A percentile compares a stretch with the other conserved stretches of the same genome.
These are phyloP conservation scores for Pyricularia sp. DNA, from an alignment of 2,329 filamentous ascomycete species.

Conservation along the genomic window DNA sequence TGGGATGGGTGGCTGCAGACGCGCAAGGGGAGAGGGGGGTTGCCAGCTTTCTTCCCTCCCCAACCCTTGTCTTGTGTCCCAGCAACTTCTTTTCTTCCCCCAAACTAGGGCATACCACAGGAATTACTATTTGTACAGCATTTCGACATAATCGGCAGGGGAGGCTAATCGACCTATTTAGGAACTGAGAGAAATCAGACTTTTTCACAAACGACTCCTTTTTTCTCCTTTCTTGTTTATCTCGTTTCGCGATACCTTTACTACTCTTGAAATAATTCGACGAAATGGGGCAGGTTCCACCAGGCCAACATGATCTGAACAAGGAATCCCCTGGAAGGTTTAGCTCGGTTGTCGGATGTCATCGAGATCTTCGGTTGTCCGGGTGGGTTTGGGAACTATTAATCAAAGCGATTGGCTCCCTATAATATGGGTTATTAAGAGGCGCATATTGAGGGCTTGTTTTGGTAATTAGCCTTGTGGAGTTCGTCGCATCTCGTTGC, in stretches of 20 bases:
- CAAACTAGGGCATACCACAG: background rate
- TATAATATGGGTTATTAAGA: background rate
- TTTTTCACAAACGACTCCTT: background rate
- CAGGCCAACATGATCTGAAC: no score
- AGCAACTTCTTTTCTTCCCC: background rate
- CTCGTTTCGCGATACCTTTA: background rate
- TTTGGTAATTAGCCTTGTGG: background rate
- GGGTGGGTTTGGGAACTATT: background rate
- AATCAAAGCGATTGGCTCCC: background rate
- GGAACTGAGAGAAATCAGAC: background rate
- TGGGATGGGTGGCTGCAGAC: background rate
- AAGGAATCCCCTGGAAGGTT: background rate
- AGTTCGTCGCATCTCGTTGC: background rate
- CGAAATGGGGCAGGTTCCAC: background rate
- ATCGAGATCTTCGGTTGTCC: background rate
- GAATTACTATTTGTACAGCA: background rate
- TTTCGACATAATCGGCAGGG: background rate
- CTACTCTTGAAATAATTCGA: background rate
- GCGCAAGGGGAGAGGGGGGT: no score
- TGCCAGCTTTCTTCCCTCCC: no score
- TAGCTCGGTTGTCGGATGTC: background rate
- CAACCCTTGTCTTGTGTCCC: background rate
- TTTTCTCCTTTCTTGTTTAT: background rate
- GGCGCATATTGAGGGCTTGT: background rate
- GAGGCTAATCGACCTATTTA: background rate